Percentiles rank a stretch among this genome's conserved stretches.
Conservation (phyloP, 140 eudicot species). For the Oenanthe javanica region DNA sequence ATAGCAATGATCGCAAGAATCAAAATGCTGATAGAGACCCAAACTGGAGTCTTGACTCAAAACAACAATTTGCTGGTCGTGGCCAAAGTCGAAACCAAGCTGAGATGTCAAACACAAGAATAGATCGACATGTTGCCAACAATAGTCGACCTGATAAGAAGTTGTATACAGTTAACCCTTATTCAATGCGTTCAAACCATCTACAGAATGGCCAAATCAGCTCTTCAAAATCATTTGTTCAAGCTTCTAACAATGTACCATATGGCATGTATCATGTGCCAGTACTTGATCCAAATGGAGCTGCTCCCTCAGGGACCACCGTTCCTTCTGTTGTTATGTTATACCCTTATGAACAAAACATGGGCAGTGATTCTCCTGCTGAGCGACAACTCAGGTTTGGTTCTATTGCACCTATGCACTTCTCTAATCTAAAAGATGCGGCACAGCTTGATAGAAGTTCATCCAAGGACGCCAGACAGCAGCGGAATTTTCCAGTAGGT, state of each 20-base stretch:
- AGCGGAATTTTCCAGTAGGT: not conserved
- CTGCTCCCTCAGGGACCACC: not conserved
- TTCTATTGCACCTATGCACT: conserved; percentile 14
- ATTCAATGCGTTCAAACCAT: conserved; percentile 5
- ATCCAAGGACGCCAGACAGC: not conserved
- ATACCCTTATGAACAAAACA: conserved; percentile 13
- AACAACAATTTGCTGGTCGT: conserved; percentile 3
- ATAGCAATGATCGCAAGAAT: conserved; percentile 9
- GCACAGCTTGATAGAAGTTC: conserved; percentile 7
- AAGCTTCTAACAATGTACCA: conserved; percentile 3
- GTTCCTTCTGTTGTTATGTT: conserved; percentile 13
- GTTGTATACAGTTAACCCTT: not conserved
- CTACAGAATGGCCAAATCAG: conserved; percentile 11
- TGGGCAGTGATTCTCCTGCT: conserved; percentile 6
- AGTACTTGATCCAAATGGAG: conserved; percentile 7
- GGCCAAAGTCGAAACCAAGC: conserved; percentile 11
- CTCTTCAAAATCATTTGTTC: conserved; percentile 7
- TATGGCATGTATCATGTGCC: conserved; percentile 19
- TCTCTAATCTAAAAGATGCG: not conserved
- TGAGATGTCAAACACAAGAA: conserved; percentile 17
- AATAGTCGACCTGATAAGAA: not conserved
- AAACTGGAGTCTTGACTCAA: conserved; percentile 11
- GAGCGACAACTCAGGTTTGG: conserved; percentile 15
- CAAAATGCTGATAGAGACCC: conserved; percentile 11
- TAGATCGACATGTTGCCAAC: conserved; percentile 2